Conservation (phyloP, 768 basidiomycete species). For the Lactarius hatsudake region DNA sequence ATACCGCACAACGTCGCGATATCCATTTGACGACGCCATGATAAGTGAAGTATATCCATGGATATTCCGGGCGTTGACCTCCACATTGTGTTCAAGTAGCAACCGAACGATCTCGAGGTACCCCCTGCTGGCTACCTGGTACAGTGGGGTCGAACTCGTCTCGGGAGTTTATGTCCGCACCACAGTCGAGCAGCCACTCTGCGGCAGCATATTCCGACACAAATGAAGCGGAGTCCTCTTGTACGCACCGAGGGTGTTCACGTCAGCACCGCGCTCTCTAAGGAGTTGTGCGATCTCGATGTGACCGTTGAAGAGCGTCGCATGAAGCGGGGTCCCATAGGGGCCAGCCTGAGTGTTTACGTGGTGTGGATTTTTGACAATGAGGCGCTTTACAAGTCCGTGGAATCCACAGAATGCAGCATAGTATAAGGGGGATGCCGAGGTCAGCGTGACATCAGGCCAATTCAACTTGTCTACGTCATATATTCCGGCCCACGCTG, state of each 20-base stretch:
- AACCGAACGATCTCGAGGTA: not conserved
- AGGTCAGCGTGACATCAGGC: too few species aligned
- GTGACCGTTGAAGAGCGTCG: not conserved
- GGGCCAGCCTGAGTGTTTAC: not conserved
- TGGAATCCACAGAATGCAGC: not conserved
- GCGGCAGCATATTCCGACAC: not conserved
- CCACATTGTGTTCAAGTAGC: not conserved
- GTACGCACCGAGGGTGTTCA: not conserved
- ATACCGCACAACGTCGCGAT: not conserved
- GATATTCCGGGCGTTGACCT: not conserved
- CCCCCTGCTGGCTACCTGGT: too few species aligned
- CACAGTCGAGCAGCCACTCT: not conserved
- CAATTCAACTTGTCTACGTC: too few species aligned
- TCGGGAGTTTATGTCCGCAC: not conserved
- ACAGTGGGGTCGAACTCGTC: not conserved
- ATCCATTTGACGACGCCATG: rapidly evolving
- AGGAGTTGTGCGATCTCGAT: not conserved
- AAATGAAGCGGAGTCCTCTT: not conserved
- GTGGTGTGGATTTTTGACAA: not conserved
- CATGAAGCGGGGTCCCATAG: not conserved
- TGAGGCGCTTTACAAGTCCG: not conserved
- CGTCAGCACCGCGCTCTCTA: not conserved
- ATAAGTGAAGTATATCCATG: not conserved
- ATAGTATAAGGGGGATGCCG: not conserved
- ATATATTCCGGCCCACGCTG: not conserved